Evolutionary conservation across 495 filamentous ascomycete genomes (phyloP), one percentile per base, ranked within the genome.

Genomic region (Hyaloscypha hepaticicola): DNA sequence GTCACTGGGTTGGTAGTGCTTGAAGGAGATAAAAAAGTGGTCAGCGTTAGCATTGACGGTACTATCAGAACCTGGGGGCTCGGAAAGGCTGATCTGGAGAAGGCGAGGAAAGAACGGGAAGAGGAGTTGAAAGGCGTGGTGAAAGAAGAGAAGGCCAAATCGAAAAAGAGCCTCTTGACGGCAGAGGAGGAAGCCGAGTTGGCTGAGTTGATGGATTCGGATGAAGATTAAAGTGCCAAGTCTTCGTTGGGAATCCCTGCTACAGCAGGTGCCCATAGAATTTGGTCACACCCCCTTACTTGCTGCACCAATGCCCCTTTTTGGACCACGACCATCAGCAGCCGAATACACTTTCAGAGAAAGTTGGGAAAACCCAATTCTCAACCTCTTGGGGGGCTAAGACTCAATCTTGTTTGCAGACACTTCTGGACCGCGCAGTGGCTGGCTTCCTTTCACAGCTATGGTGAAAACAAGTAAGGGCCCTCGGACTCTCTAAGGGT

Each of bases 11-110:
- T 97, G 41, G 78, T 87, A 1, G 70, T 96, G 41, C 69, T 92
- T 11, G 83, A 80, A 19, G 78, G 74, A 25, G 75, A 77, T 2
- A 76, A 74, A 52, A 83, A 77, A 49, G 77, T 95, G 28, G 87
- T 89, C 38, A 96, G 92, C 72, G 91, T 91, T 33, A 84, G 88
- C 25, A 96, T 97, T 67, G 95, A 99, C 78, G 90, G 85, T 0
- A 98, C 95, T 3, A 78, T 97, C 38, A 84, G 95, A 68, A 83
- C 80, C 41, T 99, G 95, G 95, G 82, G 85, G 11, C 75, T 97
- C 59, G 79, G 78, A 48, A 85, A 81, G 56, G 75, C 77, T 41
- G 89, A 88, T 9, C 76, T 99, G 29, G 81, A 84, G 33, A 83
- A 83, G 58, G 78, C 79, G 63, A 77, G 70, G 64, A 83, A 83